Base-by-base conservation (phyloP, 805 yeast species). In the Kuraishia borneana region DNA sequence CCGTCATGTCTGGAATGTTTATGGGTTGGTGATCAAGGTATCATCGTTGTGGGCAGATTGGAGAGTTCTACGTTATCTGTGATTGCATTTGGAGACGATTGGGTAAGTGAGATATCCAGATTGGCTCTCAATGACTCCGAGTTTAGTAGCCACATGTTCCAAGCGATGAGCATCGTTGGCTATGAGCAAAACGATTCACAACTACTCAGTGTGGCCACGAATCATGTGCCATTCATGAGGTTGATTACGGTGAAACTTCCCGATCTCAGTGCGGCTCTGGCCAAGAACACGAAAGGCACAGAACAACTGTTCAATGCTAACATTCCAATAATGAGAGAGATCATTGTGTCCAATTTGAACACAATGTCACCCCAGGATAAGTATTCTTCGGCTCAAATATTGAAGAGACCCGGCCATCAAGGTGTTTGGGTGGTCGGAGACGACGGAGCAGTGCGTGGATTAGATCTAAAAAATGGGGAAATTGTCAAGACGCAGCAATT, bases 171-270 rank as follows among this genome's bases (percentile, higher is more conserved):
- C 7, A 53, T 73, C 6, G 40, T 60, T 1, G 44, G 53, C 6
- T 51, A 53, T 4, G 26, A 17, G 7, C n/a, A 32, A 14, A 19
- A n/a, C 12, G 26, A 22, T 2, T 41, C 43, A 2, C 58, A 61
- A 0, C 41, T 63, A 18, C 47, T 80, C 12, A 74, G 78, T 0
- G 67, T 82, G 6, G 84, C 76, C 0, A 84, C 95, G 0, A 76
- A 87, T 1, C 89, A 83, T 45, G 67, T 70, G 10, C 95, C 95
- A 3, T 80, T 64, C 45, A 73, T 82, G 83, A 54, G 94, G 42
- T 42, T 82, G 9, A 65, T 84, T 2, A 51, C 82, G 0, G 63
- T 76, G 0, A 50, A 59, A 21, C 40, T 76, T n/a, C 71, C 75
- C 2, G 48, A 45, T n/a, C 9, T 41, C 7, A 31, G 34, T 10